Percentiles rank a stretch among this genome's conserved stretches.
Conservation (phyloP, 495 filamentous ascomycete species). For the Trichoderma virens region DNA sequence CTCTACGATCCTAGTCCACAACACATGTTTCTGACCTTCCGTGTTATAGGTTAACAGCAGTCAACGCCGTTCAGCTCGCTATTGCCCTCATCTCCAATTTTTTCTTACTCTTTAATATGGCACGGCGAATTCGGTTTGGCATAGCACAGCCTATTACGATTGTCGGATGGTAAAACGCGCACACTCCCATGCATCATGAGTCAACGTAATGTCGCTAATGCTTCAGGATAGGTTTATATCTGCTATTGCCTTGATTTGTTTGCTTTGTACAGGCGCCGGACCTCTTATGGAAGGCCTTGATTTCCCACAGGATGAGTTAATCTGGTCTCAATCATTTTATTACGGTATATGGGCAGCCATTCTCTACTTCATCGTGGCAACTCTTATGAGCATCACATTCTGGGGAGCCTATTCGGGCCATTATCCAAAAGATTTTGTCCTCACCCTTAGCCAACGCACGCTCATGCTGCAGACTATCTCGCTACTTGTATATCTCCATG, state of each 20-base stretch:
- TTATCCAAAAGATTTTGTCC: conserved; percentile 61
- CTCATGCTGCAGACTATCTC: conserved; percentile 83
- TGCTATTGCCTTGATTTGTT: conserved; percentile 51
- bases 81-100: conserved; percentile 66
- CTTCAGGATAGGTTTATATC: conserved; percentile 41
- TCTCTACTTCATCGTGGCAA: conserved; percentile 68
- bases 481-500: conserved; percentile 65
- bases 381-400: conserved; percentile 62
- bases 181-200: neutral
- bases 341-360: conserved; percentile 71
- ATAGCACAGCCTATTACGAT: conserved; percentile 68
- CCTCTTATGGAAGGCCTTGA: conserved; percentile 37
- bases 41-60: conserved; percentile 47
- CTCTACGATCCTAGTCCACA: no score
- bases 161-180: conserved; percentile 42
- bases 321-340: conserved; percentile 67
- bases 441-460: conserved; percentile 68
- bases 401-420: conserved; percentile 55
- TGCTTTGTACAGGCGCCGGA: conserved; percentile 49
- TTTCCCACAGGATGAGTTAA: conserved; percentile 42
- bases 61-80: conserved; percentile 68
- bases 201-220: neutral
- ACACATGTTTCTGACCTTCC: no score
- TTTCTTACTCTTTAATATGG: conserved; percentile 76
- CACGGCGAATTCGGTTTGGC: conserved; percentile 64